Conservation (phyloP, 2,329 filamentous ascomycete genomes). For the Colletotrichum orchidophilum region DNA sequence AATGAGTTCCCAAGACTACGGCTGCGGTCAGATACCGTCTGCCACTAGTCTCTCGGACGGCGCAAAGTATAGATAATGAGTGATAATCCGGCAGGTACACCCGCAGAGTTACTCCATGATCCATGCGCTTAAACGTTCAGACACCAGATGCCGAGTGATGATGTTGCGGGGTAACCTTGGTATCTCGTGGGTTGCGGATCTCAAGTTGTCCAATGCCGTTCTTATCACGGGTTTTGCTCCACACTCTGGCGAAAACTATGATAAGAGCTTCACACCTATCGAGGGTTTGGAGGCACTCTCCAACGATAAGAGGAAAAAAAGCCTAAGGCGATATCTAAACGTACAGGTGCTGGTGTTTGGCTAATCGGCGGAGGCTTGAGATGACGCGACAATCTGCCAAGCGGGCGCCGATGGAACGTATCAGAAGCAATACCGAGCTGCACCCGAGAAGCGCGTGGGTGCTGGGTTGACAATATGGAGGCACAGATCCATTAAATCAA, state of each 20-base stretch:
- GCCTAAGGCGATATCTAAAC: neutral
- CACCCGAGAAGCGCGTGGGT: too few relatives aligned
- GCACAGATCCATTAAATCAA: neutral
- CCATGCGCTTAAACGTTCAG: neutral
- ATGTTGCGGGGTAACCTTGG: constrained; percentile 25
- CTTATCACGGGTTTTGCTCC: constrained; percentile 17
- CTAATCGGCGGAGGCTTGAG: constrained; percentile 8
- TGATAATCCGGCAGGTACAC: constrained; percentile 20
- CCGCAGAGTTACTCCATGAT: neutral
- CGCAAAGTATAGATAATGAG: neutral
- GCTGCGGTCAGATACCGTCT: neutral
- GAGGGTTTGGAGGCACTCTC: constrained; percentile 18
- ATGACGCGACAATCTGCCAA: neutral
- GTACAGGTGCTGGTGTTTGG: neutral
- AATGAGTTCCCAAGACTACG: neutral
- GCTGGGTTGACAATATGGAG: neutral
- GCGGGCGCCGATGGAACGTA: constrained; percentile 15
- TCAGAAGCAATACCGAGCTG: neutral
- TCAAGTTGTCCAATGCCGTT: neutral
- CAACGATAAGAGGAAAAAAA: constrained; percentile 26
- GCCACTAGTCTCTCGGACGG: neutral
- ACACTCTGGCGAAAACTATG: neutral
- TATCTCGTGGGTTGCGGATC: neutral
- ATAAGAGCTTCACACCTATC: neutral
- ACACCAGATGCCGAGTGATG: neutral